Base-by-base conservation (phyloP, 2,329 filamentous ascomycete species). In the Arachnomyces sp. region DNA sequence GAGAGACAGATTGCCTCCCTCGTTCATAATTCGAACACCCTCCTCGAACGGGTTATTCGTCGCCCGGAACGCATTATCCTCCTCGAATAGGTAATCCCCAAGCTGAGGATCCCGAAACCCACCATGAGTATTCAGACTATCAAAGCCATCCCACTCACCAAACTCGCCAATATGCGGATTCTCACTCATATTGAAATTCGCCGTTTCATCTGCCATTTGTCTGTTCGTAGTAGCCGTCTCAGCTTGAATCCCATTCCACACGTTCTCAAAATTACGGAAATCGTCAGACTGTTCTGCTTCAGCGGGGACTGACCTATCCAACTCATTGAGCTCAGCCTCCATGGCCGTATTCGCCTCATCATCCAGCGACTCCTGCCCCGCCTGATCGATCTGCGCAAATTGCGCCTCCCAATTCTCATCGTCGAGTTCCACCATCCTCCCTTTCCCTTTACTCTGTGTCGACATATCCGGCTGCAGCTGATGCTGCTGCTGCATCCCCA, bases 361-460 rank as follows among this genome's bases (percentile, higher is more conserved):
- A 46, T 80, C 77, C 42, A 76, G 61, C 40, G 68, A 69, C 52
- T 72, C 69, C 39, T 67, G 63, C 36, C 73, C 68, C 30, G 66
- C 65, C 11, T 66, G 67, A 59, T 90, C 86, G 59, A 95, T 81
- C 63, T 92, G 79, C 42, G 87, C 84, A 62, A 98, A 98, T 62
- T 96, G 88, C 53, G 88, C 86, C 65, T 96, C 90, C 92, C 92
- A 96, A 57, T 94, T 83, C 56, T 82, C 72, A 53, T 98, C 90
- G 59, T 95, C 87, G 16, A 96, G 76, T 67, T 96, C 92, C 9
- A 96, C 82, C 67, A 96, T 77, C 28, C 76, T 68, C 4, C 70
- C 78, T 64, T 93, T 94, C 30, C 84, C 89, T 61, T 96, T 96
- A 43, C 84, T 85, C 62, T 88, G 63, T 32, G 69, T 66, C 43